Conservation (phyloP, 371 early-diverging fungal genomes). For the Spraguea lophii region DNA sequence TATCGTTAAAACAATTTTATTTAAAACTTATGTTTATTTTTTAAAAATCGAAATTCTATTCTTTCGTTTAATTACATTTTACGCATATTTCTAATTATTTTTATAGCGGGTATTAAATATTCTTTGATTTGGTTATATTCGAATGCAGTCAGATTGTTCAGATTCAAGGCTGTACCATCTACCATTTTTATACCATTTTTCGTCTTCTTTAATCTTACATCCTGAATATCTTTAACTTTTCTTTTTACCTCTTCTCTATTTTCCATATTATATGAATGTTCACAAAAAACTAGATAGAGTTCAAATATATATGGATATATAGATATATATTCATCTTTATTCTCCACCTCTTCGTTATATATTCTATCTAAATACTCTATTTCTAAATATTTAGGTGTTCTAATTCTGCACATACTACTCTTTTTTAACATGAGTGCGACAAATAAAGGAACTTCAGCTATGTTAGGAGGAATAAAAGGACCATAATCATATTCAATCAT, state of each 20-base stretch:
- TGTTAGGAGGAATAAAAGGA: constrained; percentile 5
- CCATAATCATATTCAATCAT: constrained; percentile 1
- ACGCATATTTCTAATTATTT: too few relatives aligned
- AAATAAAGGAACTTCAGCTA: constrained; percentile 20
- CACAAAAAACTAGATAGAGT: not conserved
- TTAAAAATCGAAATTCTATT: too few relatives aligned
- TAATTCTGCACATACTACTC: constrained; percentile 10
- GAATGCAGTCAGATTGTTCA: constrained; percentile 26
- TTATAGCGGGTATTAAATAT: too few relatives aligned
- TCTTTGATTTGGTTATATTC: constrained; percentile 30
- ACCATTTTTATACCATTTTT: constrained; percentile 20
- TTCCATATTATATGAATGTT: not conserved
- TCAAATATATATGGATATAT: constrained; percentile 25
- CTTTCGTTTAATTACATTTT: too few relatives aligned
- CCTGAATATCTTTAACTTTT: constrained; percentile 18
- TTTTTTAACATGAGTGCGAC: constrained; percentile 26
- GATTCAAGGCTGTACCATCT: constrained; percentile 25
- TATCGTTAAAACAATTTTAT: too few relatives aligned
- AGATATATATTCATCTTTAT: constrained; percentile 15
- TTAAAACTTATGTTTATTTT: too few relatives aligned
- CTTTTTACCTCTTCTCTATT: constrained; percentile 6
- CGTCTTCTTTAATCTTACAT: constrained; percentile 24
- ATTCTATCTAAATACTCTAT: constrained; percentile 2
- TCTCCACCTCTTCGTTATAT: constrained; percentile 10
- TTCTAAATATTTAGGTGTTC: constrained; percentile 13